Evolutionary conservation across 306 rosid genomes (phyloP).

Genomic region (Vigna mungo): DNA sequence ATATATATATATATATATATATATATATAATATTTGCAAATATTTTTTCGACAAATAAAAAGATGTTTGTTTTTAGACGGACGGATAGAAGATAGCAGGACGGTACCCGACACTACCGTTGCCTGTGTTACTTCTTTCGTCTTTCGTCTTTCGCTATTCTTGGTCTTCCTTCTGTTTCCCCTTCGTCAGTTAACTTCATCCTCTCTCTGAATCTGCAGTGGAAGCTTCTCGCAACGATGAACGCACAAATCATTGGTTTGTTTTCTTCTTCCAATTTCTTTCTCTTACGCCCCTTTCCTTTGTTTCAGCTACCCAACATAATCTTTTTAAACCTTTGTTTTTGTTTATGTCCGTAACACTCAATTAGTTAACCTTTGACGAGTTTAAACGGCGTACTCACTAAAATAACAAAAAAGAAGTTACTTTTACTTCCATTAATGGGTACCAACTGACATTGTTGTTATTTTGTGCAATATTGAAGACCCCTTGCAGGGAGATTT

Average conservation of each 20-base stretch:
- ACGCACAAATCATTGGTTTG: slow-evolving; percentile 1
- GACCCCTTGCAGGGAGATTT: slow-evolving; percentile 97
- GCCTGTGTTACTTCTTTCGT: not conserved
- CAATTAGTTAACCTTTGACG: not conserved
- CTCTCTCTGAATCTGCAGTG: not conserved
- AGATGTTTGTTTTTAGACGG: too few relatives aligned
- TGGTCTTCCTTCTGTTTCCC: not conserved
- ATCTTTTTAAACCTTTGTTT: not conserved
- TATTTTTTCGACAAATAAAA: too few relatives aligned
- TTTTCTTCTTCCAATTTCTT: not conserved
- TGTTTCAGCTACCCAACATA: not conserved
- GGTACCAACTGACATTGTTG: not conserved
- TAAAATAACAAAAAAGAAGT: not conserved
- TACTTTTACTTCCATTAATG: not conserved
- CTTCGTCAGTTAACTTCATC: not conserved
- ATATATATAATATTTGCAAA: too few relatives aligned
- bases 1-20: too few relatives aligned
- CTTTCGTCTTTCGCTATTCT: not conserved
- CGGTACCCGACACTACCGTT: too few relatives aligned
- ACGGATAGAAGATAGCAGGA: too few relatives aligned
- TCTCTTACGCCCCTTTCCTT: not conserved
- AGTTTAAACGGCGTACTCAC: not conserved
- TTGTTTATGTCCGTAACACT: not conserved
- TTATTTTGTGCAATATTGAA: slow-evolving; percentile 39
- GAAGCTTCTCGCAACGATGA: not conserved